These are phyloP conservation scores for Lactarius tabidus DNA, from an alignment of 768 basidiomycete species.

Conservation along the genomic window DNA sequence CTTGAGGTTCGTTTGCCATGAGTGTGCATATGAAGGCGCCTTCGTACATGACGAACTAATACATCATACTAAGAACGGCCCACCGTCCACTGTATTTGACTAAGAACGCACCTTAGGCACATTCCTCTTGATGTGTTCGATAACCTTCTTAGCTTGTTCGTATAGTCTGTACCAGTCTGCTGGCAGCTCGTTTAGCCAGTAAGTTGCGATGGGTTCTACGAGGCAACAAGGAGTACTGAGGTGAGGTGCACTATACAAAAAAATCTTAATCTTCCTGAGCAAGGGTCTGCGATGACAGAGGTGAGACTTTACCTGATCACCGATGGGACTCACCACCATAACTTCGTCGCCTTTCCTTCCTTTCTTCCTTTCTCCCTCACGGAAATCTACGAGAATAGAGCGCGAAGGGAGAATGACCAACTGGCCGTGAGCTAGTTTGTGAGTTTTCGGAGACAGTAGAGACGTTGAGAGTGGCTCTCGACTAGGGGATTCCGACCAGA, in stretches of 20 bases:
- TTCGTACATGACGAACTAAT: slow-evolving; percentile 40
- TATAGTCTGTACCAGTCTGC: slow-evolving; percentile 43
- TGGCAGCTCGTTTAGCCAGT: slow-evolving; percentile 39
- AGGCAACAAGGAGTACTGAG: slow-evolving; percentile 48
- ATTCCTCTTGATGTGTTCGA: slow-evolving; percentile 48
- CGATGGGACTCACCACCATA: slow-evolving; percentile 40
- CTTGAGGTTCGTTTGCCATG: slow-evolving; percentile 45
- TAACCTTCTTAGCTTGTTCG: slow-evolving; percentile 41
- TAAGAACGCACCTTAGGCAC: slow-evolving; percentile 45
- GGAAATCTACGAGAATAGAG: slow-evolving; percentile 51
- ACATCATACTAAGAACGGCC: background rate
- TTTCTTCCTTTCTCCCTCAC: slow-evolving; percentile 49
- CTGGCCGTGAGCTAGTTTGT: slow-evolving; percentile 47
- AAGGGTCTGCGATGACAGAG: background rate
- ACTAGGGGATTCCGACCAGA: background rate
- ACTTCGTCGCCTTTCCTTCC: slow-evolving; percentile 46
- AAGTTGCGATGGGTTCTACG: slow-evolving; percentile 39
- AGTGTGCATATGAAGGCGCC: slow-evolving; percentile 39
- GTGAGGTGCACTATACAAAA: slow-evolving; percentile 47
- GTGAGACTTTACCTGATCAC: slow-evolving; percentile 33
- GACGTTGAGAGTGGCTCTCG: slow-evolving; percentile 20
- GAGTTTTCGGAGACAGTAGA: slow-evolving; percentile 37
- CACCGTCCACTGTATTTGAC: background rate
- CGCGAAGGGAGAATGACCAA: slow-evolving; percentile 48
- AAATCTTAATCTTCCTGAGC: slow-evolving; percentile 35